These are phyloP conservation scores for Arabidopsis hybrid DNA, from an alignment of 441 rosid genomes.

Conservation along the genomic window DNA sequence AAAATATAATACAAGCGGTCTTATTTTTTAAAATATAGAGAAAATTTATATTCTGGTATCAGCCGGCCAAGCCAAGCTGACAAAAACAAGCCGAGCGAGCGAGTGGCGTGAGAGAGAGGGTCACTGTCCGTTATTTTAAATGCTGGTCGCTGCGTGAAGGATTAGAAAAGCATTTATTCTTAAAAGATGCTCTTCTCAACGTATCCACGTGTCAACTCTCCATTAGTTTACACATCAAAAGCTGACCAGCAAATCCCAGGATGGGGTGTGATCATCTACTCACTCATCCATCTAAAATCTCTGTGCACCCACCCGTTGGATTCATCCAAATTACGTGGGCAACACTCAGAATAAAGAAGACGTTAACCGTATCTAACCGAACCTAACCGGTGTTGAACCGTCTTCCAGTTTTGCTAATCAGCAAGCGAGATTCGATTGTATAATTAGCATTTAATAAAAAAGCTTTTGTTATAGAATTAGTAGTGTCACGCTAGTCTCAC, in stretches of 20 bases:
- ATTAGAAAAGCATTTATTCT: constrained; percentile 47
- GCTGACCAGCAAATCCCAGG: constrained; percentile 36
- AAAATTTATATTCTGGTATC: neutral
- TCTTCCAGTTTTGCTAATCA: neutral
- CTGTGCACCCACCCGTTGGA: constrained; percentile 33
- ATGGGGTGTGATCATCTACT: constrained; percentile 23
- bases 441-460: constrained; percentile 23
- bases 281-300: neutral
- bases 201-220: constrained; percentile 15
- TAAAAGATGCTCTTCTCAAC: constrained; percentile 38
- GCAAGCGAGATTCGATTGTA: constrained; percentile 19
- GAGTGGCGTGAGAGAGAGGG: constrained; percentile 34
- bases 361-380: constrained; percentile 18
- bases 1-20: neutral
- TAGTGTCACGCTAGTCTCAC: constrained; percentile 45
- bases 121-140: constrained; percentile 35
- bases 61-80: constrained; percentile 32
- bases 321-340: constrained; percentile 36
- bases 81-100: constrained; percentile 13
- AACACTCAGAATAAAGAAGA: constrained; percentile 18
- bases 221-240: constrained; percentile 30
- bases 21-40: neutral
- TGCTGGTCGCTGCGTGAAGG: constrained; percentile 49
- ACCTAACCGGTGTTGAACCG: constrained; percentile 25
- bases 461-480: constrained; percentile 28